Base-by-base conservation (phyloP, 768 basidiomycete species). In the Strobilomyces echinocephalus region DNA sequence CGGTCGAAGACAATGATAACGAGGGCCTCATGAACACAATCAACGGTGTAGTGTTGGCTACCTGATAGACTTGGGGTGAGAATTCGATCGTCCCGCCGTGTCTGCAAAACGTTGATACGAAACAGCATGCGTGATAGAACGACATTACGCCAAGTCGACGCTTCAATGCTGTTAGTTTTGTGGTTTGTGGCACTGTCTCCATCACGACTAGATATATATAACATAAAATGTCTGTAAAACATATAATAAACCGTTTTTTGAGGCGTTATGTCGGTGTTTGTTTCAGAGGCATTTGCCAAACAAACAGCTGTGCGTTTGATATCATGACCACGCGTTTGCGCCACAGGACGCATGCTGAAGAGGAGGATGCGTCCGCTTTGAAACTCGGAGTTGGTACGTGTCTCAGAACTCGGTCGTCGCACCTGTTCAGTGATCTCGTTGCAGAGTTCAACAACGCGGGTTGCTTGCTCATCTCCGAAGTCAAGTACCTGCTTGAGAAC, bases 391-490 rank as follows among this genome's bases (percentile, higher is more conserved):
- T 82, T 60, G 89, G 88, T 85, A 56, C 35, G 50, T 56, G 16
- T 28, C 21, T 34, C 18, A 35, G 21, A 15, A 7, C 14, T 10
- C 7, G 15, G 8, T 4, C 1, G 14, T 15, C 15, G 12, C 24
- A 24, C 24, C 12, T 41, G 18, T 33, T 28, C 30, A 9, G 10
- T 16, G 20, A 20, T 9, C 7, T 50, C 31, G 49, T 38, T 28
- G 15, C 57, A 91, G 92, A 91, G 66, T 95, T 95, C 74, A 91
- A 91, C 74, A 91, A 92, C 58, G 88, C 88, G 6, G 91, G 89
- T 76, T 92, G 89, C 69, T 69, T 95, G 64, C 79, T 93, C 62
- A 92, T 95, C 55, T 92, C 91, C 1, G 93, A 95, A 66, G 93
- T 95, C 67, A 91, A 91, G 65, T 89, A 93, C 67, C 74, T 95